A percentile compares a stretch with the other conserved stretches of the same genome.
Evolutionary conservation across 371 early-diverging fungal species (phyloP).

Genomic region (Mortierella sp.): DNA sequence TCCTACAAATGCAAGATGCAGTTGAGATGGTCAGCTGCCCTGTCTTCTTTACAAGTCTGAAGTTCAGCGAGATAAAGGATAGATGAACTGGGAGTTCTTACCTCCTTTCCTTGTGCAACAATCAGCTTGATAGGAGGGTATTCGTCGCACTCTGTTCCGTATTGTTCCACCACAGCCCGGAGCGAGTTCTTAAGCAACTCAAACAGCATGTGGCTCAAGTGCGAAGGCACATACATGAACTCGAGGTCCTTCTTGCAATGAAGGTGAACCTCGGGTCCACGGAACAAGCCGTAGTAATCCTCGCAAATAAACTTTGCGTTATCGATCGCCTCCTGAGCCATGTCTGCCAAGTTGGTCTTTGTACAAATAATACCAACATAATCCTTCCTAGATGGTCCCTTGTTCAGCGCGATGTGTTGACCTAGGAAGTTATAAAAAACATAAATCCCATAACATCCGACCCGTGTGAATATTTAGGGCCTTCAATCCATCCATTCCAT

Average conservation of each 20-base stretch:
- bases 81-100: conserved; percentile 24
- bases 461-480: neutral
- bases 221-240: conserved; percentile 97
- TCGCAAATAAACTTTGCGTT: conserved; percentile 95
- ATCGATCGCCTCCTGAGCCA: conserved; percentile 91
- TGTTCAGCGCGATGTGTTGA: conserved; percentile 84
- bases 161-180: conserved; percentile 94
- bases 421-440: conserved; percentile 55
- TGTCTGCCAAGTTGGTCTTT: conserved; percentile 82
- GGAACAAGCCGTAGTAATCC: conserved; percentile 90
- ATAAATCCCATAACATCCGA: neutral
- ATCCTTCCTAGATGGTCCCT: conserved; percentile 72
- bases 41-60: neutral
- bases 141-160: conserved; percentile 88
- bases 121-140: conserved; percentile 95
- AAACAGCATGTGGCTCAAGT: conserved; percentile 98
- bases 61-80: neutral
- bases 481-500: neutral
- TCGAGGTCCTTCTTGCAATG: conserved; percentile 89
- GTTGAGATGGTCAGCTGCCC: neutral
- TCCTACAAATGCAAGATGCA: conserved; percentile 65
- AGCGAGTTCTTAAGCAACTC: conserved; percentile 97
- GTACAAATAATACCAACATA: conserved; percentile 98
- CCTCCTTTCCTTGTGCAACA: conserved; percentile 95
- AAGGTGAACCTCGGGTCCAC: conserved; percentile 87